These are phyloP conservation scores for Cicer yamashitae DNA, from an alignment of 306 rosid genomes.

Conservation along the genomic window DNA sequence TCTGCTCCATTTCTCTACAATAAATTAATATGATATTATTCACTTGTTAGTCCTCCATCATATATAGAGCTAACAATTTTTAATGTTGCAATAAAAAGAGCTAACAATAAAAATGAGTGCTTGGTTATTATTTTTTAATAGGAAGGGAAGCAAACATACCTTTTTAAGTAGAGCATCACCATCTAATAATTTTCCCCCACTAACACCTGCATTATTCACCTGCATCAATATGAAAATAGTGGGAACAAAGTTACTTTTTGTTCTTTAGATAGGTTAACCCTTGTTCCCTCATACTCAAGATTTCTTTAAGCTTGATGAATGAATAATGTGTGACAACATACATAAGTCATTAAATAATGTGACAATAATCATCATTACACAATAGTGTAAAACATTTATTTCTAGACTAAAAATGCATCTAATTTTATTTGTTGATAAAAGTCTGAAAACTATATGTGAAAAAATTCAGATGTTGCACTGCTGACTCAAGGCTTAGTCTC, in stretches of 20 bases:
- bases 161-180: conserved; percentile 43
- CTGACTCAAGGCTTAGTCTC: too few species aligned
- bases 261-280: neutral
- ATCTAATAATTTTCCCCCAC: conserved; percentile 42
- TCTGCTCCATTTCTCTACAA: conserved; percentile 46
- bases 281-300: neutral
- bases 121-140: too few species aligned
- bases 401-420: neutral
- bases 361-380: neutral
- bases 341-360: neutral
- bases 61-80: neutral
- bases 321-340: neutral
- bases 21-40: neutral
- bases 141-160: conserved; percentile 10
- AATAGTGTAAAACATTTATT: neutral
- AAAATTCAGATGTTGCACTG: too few species aligned
- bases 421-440: neutral
- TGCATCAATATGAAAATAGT: conserved; percentile 27
- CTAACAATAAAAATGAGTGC: too few species aligned
- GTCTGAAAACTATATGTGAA: too few species aligned
- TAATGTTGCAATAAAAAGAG: too few species aligned
- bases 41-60: conserved; percentile 15
- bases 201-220: conserved; percentile 46
- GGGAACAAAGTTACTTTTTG: neutral
- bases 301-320: neutral